Evolutionary conservation across 2,329 filamentous ascomycete species (phyloP).

Genomic region (Neofusicoccum kwambonambiense): DNA sequence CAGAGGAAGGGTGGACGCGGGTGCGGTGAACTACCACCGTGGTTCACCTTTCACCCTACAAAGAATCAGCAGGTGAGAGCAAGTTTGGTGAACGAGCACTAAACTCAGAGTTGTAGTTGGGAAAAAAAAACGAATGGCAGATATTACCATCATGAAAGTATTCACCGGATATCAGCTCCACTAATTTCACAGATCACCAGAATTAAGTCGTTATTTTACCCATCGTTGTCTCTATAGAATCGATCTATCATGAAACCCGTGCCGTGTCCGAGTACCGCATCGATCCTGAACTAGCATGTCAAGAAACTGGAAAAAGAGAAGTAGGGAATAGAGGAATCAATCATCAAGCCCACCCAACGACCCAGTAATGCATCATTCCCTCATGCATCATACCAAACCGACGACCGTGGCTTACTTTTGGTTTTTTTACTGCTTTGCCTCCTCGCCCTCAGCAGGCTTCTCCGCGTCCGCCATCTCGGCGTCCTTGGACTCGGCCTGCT

Average conservation of each 20-base stretch:
- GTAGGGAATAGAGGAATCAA: constrained; percentile 11
- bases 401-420: background rate
- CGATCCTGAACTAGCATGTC: constrained; percentile 7
- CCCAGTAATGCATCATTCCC: constrained; percentile 14
- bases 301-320: constrained; percentile 4
- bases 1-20: background rate
- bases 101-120: too few relatives aligned
- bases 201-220: constrained; percentile 12
- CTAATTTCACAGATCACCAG: background rate
- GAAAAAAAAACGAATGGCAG: too few relatives aligned
- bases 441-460: constrained; percentile 34
- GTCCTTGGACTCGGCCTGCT: constrained; percentile 44
- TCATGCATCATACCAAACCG: constrained; percentile 14
- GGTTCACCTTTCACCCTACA: too few relatives aligned
- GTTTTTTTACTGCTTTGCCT: constrained; percentile 3
- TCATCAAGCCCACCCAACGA: constrained; percentile 14
- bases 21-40: too few relatives aligned
- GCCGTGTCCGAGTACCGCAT: constrained; percentile 8
- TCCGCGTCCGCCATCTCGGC: constrained; percentile 63
- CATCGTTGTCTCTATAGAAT: constrained; percentile 9
- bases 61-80: background rate
- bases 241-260: constrained; percentile 14
- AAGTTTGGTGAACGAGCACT: background rate
- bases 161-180: background rate
- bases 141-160: background rate